Percentiles rank a stretch among this genome's conserved stretches.
Conservation (phyloP, 1,139 yeast species). For the Taiozyma onychis region DNA sequence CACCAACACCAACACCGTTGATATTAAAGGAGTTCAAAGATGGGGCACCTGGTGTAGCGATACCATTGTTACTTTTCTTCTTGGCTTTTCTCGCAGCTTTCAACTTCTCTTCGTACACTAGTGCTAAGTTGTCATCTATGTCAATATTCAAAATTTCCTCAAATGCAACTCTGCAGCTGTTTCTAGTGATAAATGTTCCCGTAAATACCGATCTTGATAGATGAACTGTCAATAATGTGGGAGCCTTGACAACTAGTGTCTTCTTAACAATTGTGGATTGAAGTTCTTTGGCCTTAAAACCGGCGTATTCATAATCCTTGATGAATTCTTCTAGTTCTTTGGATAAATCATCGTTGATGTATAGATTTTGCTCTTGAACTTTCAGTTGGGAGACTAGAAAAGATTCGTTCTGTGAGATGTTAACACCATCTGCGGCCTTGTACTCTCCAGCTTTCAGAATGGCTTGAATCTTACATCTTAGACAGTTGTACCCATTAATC, state of each 20-base stretch:
- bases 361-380: constrained; percentile 32
- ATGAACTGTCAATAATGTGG: constrained; percentile 69
- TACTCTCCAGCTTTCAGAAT: constrained; percentile 34
- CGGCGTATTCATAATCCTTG: constrained; percentile 38
- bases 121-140: constrained; percentile 43
- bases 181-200: constrained; percentile 68
- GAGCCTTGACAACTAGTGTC: constrained; percentile 58
- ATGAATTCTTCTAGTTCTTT: constrained; percentile 40
- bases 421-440: constrained; percentile 15
- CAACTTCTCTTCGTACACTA: constrained; percentile 35
- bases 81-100: constrained; percentile 14
- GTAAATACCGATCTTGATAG: constrained; percentile 75
- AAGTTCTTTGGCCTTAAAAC: constrained; percentile 39
- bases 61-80: constrained; percentile 2
- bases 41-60: constrained; percentile 4
- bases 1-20: constrained; percentile 11
- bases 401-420: constrained; percentile 16
- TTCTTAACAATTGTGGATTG: constrained; percentile 65
- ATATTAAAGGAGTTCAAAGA: constrained; percentile 18
- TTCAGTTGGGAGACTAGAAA: constrained; percentile 27
- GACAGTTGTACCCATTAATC: constrained; percentile 77
- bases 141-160: constrained; percentile 51
- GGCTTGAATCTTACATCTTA: constrained; percentile 54
- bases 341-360: constrained; percentile 59
- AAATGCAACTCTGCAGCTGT: constrained; percentile 67